These are phyloP conservation scores for Groenewaldozyma auringiensis DNA, from an alignment of 1,139 yeast genomes.

Conservation along the genomic window DNA sequence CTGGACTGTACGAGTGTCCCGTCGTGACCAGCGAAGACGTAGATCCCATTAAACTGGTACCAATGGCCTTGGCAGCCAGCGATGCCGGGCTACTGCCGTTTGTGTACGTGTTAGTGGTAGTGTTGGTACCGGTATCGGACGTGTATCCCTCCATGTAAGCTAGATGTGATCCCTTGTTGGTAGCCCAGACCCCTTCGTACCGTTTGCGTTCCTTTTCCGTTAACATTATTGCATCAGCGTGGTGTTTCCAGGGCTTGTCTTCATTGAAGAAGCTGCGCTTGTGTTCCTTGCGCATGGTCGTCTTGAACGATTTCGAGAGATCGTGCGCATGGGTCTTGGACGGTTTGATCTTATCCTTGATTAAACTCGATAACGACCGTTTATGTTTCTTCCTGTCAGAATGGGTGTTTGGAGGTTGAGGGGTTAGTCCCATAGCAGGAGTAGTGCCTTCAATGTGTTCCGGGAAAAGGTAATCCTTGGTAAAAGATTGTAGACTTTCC, in stretches of 20 bases:
- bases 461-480: background rate
- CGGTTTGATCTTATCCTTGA: background rate
- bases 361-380: background rate
- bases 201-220: conserved; percentile 73
- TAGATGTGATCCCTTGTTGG: conserved; percentile 65
- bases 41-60: conserved; percentile 3
- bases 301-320: conserved; percentile 1
- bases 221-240: conserved; percentile 50
- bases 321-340: background rate
- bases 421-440: background rate
- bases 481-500: background rate
- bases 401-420: background rate
- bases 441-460: background rate
- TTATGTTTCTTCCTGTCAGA: background rate
- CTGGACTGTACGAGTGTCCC: conserved; percentile 18
- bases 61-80: conserved; percentile 4
- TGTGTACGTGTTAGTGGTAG: conserved; percentile 5
- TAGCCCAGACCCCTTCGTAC: conserved; percentile 90
- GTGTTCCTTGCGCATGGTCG: conserved; percentile 62
- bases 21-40: conserved; percentile 5
- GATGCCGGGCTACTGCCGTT: conserved; percentile 8
- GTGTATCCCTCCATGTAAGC: conserved; percentile 26
- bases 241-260: conserved; percentile 94
- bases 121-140: conserved; percentile 6
- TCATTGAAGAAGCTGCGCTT: conserved; percentile 59